A percentile compares a stretch with the other conserved stretches of the same genome.
Conservation (phyloP, 345 rosid species). For the Linum lewisii region DNA sequence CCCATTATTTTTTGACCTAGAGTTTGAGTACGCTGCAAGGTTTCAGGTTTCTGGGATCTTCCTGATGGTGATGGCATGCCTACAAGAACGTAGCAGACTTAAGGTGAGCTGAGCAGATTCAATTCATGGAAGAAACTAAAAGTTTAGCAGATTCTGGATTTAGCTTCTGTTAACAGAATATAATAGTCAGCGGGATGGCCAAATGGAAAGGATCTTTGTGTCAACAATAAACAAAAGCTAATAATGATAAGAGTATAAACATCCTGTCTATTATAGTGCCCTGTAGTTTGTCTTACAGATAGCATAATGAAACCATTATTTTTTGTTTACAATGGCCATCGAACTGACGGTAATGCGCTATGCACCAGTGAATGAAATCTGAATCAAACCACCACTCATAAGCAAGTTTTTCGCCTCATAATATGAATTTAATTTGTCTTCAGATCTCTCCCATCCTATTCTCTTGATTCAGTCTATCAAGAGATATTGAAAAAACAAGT, state of each 20-base stretch:
- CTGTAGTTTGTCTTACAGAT: neutral
- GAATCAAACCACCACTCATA: too few species aligned
- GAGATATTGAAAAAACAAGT: neutral
- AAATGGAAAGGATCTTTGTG: neutral
- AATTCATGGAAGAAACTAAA: too few species aligned
- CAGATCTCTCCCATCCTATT: neutral
- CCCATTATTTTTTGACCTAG: constrained; percentile 78
- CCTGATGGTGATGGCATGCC: constrained; percentile 82
- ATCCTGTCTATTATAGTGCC: neutral
- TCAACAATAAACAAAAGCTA: neutral
- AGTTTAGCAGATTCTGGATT: too few species aligned
- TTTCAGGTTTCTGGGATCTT: constrained; percentile 52
- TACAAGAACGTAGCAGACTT: constrained; percentile 17
- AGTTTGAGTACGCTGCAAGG: constrained; percentile 65
- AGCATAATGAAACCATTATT: neutral
- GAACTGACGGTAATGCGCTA: neutral
- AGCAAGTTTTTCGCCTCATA: too few species aligned
- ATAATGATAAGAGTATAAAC: neutral
- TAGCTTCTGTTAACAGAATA: too few species aligned
- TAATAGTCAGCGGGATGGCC: neutral
- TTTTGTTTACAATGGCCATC: neutral
- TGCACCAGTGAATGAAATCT: neutral
- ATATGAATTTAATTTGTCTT: neutral
- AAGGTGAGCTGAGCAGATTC: neutral
- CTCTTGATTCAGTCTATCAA: neutral